Evolutionary conservation across 1,139 yeast species (phyloP), one percentile per base, ranked within the genome.

Genomic region (Nakaseomyces sp.): DNA sequence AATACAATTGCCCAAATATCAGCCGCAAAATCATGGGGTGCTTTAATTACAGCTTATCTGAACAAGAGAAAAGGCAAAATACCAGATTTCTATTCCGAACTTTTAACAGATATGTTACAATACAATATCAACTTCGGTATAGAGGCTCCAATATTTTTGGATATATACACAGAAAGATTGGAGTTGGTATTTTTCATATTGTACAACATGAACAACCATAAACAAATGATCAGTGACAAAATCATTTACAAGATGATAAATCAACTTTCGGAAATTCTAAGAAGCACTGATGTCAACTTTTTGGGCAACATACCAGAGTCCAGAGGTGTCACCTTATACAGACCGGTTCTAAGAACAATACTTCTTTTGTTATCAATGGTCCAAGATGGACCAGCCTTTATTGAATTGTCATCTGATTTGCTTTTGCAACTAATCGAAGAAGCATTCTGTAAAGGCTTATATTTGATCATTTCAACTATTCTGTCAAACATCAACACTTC

Each of bases 1-100:
- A 73, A 71, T 57, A 70, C 80, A 17, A 73, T 78, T 43, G 74
- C 91, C 1, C 95, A 87, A 57, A 69, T 81, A 18, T 68, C 76
- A 3, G 74, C 83, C 22, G 81, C 86, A 3, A 81, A 80, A 56
- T 76, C 95, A 0, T 79, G 84, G 73, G 89, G 93, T 42, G 88
- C 91, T 1, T 66, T 88, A 13, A 51, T 84, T 25, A 80, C 93
- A 0, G 77, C 93, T 0, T 74, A 74, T 50, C 74, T 72, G 44
- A 71, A 61, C 49, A 67, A 65, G 16, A 53, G 57, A 13, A 57
- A 51, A 37, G 54, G 54, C 4, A 56, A 60, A 0, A 55, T 76
- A 13, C 61, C 61, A 43, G 44, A 63, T 0, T 59, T 69, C 1
- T 71, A 73, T 50, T 59, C 76, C 52, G 64, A 63, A 19, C 66